A percentile compares a stretch with the other conserved stretches of the same genome.
Conservation (phyloP, 495 filamentous ascomycete genomes). For the Penicillium lagena region DNA sequence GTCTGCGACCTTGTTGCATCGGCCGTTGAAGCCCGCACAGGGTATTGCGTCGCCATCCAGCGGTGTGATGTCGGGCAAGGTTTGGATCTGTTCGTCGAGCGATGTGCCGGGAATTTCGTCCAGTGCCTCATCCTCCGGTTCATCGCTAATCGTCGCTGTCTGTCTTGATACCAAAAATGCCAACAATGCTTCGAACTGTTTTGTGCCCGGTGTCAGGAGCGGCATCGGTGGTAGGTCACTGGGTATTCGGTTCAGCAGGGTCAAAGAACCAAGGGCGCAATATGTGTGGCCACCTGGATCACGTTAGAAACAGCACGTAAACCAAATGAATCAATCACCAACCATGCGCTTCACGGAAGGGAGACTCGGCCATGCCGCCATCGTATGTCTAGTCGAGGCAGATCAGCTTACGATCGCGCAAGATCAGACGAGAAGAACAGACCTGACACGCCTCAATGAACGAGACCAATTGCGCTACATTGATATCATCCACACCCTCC, state of each 20-base stretch:
- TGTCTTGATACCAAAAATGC: conserved; percentile 70
- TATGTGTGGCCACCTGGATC: conserved; percentile 76
- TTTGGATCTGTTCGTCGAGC: conserved; percentile 20
- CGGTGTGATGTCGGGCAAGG: conserved; percentile 27
- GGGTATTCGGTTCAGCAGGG: conserved; percentile 51
- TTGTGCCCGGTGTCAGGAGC: conserved; percentile 26
- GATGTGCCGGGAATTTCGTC: conserved; percentile 6
- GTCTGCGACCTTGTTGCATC: conserved; percentile 81
- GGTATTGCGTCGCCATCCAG: conserved; percentile 30
- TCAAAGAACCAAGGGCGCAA: conserved; percentile 71
- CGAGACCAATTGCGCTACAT: conserved; percentile 58
- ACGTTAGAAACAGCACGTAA: conserved; percentile 5
- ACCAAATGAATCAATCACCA: conserved; percentile 19
- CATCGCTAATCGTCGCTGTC: conserved; percentile 43
- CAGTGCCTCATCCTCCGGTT: conserved; percentile 5
- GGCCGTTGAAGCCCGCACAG: conserved; percentile 74
- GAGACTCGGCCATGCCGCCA: conserved; percentile 76
- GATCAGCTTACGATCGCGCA: too few species aligned
- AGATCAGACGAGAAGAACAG: too few species aligned
- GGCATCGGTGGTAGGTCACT: conserved; percentile 8
- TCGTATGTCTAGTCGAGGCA: conserved; percentile 65
- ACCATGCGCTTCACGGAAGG: conserved; percentile 86
- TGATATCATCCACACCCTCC: conserved; percentile 62
- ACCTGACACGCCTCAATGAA: conserved; percentile 71
- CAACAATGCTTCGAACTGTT: conserved; percentile 38